Percentiles rank a stretch among this genome's conserved stretches.
These are phyloP conservation scores for Russula compacta DNA, from an alignment of 768 basidiomycete species.

Conservation along the genomic window DNA sequence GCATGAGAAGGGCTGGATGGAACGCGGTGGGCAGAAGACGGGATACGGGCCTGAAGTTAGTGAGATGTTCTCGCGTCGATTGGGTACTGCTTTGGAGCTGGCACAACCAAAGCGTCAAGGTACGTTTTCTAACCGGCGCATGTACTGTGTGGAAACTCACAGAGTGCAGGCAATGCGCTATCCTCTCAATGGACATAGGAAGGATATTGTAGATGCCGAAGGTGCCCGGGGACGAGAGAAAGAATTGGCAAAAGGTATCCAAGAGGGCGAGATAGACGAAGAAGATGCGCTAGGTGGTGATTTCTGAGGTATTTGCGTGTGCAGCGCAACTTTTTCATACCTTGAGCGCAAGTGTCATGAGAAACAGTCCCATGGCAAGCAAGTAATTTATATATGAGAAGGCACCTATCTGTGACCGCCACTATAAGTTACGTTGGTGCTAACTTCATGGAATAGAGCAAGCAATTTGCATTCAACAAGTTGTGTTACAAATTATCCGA, in stretches of 20 bases:
- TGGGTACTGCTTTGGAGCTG: constrained; percentile 81
- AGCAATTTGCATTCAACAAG: not conserved
- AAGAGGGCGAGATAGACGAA: constrained; percentile 80
- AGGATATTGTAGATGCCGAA: constrained; percentile 89
- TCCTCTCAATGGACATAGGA: constrained; percentile 91
- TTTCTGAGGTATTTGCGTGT: constrained; percentile 23
- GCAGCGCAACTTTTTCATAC: not conserved
- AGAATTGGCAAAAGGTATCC: constrained; percentile 88
- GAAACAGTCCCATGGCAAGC: not conserved
- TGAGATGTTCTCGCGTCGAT: constrained; percentile 84
- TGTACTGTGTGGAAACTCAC: constrained; percentile 3
- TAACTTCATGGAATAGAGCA: not conserved
- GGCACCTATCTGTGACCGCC: not conserved
- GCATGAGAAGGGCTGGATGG: constrained; percentile 96
- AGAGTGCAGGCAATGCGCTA: constrained; percentile 85
- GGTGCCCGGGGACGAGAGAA: constrained; percentile 90
- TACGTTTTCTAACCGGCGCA: constrained; percentile 29
- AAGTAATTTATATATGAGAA: not conserved
- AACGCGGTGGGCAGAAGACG: constrained; percentile 69
- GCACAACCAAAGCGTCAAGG: constrained; percentile 98
- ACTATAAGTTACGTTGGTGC: too few relatives aligned
- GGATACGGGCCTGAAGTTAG: constrained; percentile 90
- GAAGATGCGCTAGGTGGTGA: constrained; percentile 49
- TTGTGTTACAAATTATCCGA: not conserved
- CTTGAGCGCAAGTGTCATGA: not conserved